phyloP scores from a whole-genome alignment of 441 rosid species.

The Hypseocharis bilobata region DNA sequence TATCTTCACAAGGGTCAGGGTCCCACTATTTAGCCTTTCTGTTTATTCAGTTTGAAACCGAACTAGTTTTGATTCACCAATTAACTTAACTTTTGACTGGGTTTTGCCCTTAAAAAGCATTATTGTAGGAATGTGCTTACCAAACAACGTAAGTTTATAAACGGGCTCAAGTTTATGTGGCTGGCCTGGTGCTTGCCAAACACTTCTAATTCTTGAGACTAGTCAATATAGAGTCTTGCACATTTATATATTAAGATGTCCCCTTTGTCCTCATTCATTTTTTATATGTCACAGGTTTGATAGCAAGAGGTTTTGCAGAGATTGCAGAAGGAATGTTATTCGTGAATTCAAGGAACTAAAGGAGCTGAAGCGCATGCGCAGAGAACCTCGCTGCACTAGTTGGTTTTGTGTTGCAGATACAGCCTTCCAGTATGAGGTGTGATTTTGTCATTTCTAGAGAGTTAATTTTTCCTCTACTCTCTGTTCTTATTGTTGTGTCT shows the following conservation, averaged over 20 bases:
- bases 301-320: constrained; percentile 94
- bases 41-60: background rate
- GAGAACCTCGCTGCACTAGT: constrained; percentile 72
- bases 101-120: background rate
- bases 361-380: constrained; percentile 85
- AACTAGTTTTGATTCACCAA: background rate
- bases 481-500: constrained; percentile 9
- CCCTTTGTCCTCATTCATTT: background rate
- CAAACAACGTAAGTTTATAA: no score
- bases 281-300: constrained; percentile 64
- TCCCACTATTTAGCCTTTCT: background rate
- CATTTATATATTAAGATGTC: background rate
- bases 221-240: background rate
- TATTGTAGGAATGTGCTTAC: background rate
- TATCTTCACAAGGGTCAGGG: background rate
- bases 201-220: background rate
- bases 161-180: no score
- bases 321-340: constrained; percentile 88
- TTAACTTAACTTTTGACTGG: background rate
- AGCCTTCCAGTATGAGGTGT: constrained; percentile 74
- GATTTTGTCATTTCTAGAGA: constrained; percentile 20
- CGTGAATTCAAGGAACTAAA: constrained; percentile 91
- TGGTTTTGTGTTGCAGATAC: constrained; percentile 91
- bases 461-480: background rate
- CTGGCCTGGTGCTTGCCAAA: no score